Evolutionary conservation across 2,329 filamentous ascomycete genomes (phyloP), one percentile per base, ranked within the genome.

Genomic region (Parastagonospora nodorum): DNA sequence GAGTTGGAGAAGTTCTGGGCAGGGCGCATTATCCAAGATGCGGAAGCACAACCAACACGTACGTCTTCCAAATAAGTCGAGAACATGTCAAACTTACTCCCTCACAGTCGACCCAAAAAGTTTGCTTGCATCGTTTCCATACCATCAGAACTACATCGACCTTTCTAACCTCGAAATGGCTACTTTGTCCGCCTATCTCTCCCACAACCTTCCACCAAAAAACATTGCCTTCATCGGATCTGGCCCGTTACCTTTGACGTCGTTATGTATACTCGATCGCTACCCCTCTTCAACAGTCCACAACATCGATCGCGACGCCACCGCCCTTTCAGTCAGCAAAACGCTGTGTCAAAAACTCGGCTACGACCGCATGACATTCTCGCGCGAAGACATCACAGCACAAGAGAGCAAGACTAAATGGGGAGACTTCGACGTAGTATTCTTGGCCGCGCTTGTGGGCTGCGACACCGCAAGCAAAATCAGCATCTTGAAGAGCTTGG

Each of bases 401-500:
- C 36, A 48, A 8, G 4, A 11, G 15, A 4, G 36, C 2, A 8
- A 4, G 11, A 11, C 8, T 24, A 60, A 68, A 12, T 71, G 80
- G 51, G 48, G 44, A 0, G 48, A 51, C 0, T 78, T 74, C 38
- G 75, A 82, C 42, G 75, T 81, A 0, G 76, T 83, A 0, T 82
- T 78, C 55, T 60, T 83, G 4, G 80, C 80, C 2, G 80, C 80
- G 1, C 62, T 83, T 0, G 80, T 82, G 0, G 80, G 80, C 0
- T 63, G 64, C 9, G 69, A 71, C 1, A 73, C 75, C n/a, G 31
- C 44, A 0, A 65, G 75, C 1, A 83, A 83, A 58, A 63, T 78
- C 30, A 48, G 35, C 0, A 74, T 81, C 16, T 43, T 82, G 1
- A 46, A 55, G 6, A 58, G 57, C 1, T 55, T 82, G 2, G 73